Evolutionary conservation across 805 yeast genomes (phyloP).

Genomic region (Lipomyces yamanashiensis): DNA sequence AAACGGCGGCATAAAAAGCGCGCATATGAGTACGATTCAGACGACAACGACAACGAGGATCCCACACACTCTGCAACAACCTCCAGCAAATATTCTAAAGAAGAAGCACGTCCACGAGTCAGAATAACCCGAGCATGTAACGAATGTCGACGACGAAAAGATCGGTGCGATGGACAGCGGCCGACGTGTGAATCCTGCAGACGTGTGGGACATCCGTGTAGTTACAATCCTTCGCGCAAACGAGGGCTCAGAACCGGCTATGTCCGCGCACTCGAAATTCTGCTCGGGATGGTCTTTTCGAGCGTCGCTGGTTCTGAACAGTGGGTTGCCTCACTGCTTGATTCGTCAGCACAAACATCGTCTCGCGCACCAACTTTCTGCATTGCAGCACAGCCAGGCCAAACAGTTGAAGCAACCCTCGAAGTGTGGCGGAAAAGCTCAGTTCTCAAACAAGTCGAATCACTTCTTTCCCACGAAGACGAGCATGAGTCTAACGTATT

Average conservation of each 20-base stretch:
- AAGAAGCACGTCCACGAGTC: not conserved
- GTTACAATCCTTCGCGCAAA: not conserved
- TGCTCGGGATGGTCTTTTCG: not conserved
- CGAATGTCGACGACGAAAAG: not conserved
- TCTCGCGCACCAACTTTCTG: not conserved
- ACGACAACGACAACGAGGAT: not conserved
- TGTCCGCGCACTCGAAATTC: not conserved
- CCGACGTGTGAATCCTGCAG: not conserved
- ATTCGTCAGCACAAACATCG: not conserved
- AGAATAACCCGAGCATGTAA: not conserved
- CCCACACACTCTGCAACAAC: not conserved
- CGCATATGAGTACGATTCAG: not conserved
- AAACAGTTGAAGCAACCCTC: not conserved
- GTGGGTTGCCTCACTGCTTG: not conserved
- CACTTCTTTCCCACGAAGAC: not conserved
- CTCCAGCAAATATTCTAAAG: not conserved
- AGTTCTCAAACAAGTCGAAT: not conserved
- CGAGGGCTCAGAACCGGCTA: not conserved
- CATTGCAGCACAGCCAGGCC: not conserved
- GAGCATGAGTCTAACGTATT: not conserved
- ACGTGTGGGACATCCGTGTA: not conserved
- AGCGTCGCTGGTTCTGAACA: not conserved
- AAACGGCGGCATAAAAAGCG: not conserved
- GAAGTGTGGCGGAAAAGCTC: not conserved
- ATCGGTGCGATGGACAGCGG: conserved; percentile 3